Percentiles rank a stretch among this genome's conserved stretches.
phyloP scores from a whole-genome alignment of 352 stramenopile species.

The Phytophthora pinifolia region DNA sequence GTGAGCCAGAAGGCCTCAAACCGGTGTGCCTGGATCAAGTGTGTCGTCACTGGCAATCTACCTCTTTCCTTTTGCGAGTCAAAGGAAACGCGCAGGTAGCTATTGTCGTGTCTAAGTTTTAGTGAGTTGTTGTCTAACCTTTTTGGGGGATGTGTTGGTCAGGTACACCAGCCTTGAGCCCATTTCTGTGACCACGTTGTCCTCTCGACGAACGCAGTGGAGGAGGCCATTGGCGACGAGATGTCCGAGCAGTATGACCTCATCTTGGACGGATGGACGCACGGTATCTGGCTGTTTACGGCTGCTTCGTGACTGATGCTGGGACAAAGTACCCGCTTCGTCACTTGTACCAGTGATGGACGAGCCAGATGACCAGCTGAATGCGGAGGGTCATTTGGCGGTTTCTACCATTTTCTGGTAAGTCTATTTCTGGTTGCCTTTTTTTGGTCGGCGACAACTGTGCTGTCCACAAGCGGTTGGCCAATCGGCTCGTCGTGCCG shows the following conservation, averaged over 20 bases:
- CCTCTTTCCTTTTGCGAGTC: too few relatives aligned
- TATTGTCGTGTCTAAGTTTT: neutral
- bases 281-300: conserved; percentile 4
- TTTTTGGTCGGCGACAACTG: conserved; percentile 4
- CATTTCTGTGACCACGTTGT: neutral
- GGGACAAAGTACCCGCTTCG: neutral
- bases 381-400: neutral
- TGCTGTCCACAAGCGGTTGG: neutral
- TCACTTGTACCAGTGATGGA: neutral
- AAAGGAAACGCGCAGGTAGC: too few relatives aligned
- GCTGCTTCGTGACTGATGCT: neutral
- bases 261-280: neutral
- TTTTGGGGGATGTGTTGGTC: neutral
- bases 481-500: neutral
- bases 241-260: neutral
- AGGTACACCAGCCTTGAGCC: neutral
- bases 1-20: too few relatives aligned
- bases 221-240: neutral
- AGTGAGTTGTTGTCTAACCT: neutral
- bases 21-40: too few relatives aligned
- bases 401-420: neutral
- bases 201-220: neutral
- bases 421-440: neutral
- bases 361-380: neutral
- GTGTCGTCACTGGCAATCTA: too few relatives aligned